Conservation (phyloP, 148 eudicot genomes). For the Chenopodium berlandieri region DNA sequence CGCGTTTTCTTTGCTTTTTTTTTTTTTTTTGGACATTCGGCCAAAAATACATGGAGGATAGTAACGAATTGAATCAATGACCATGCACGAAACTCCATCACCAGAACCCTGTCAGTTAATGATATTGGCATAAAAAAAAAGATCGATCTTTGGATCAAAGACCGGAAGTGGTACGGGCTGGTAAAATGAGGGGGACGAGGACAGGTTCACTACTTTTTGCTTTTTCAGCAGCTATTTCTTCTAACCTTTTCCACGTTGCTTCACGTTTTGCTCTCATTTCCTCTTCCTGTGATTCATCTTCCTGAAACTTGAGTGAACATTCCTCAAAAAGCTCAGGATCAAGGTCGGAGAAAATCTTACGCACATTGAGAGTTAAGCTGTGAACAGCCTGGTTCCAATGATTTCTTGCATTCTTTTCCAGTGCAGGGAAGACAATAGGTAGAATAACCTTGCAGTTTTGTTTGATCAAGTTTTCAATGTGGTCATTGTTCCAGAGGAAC, state of each 20-base stretch:
- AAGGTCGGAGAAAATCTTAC: conserved; percentile 59
- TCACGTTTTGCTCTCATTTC: conserved; percentile 48
- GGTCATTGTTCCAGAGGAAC: conserved; percentile 83
- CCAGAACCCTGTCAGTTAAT: conserved; percentile 18
- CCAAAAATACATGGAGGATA: conserved; percentile 2
- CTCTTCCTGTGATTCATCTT: conserved; percentile 56
- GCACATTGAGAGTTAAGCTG: conserved; percentile 67
- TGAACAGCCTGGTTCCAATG: conserved; percentile 86
- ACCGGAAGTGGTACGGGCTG: conserved; percentile 26
- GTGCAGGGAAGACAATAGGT: conserved; percentile 71
- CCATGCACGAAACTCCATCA: conserved; percentile 14
- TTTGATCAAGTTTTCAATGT: conserved; percentile 63
- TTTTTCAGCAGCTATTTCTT: conserved; percentile 52
- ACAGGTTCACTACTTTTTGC: conserved; percentile 41
- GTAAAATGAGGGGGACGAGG: conserved; percentile 34
- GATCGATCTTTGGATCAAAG: conserved; percentile 12
- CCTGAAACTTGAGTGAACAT: conserved; percentile 61
- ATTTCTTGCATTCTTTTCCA: conserved; percentile 58
- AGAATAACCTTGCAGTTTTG: conserved; percentile 60
- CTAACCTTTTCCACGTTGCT: conserved; percentile 60
- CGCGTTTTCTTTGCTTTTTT: not conserved
- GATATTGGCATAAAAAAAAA: conserved; percentile 18
- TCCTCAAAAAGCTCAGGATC: conserved; percentile 66
- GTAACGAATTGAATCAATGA: conserved; percentile 23
- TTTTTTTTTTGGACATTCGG: not conserved